Base-by-base conservation (phyloP, 768 basidiomycete species). In the Lentinula detonsa region DNA sequence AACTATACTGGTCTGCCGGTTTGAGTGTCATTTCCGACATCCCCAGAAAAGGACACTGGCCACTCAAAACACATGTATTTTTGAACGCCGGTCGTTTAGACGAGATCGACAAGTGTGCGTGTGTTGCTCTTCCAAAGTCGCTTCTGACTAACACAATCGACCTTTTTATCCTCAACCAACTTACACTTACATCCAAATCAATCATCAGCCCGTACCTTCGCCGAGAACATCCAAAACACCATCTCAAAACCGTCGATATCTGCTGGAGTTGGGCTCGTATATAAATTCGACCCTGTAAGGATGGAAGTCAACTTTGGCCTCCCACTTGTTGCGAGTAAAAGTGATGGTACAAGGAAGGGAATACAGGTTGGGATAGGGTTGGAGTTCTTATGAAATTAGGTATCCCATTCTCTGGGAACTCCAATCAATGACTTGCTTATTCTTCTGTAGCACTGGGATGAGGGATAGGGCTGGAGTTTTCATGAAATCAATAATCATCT, bases 251-350 rank as follows among this genome's bases (percentile, higher is more conserved):
- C 94, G 0, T 90, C 90, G 0, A 74, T 95, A 51, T 90, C 90
- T 2, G 90, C 82, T 0, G 94, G 94, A 6, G 66, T 94, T 11
- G 95, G 94, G 3, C 74, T 97, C 15, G 82, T 95, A 35, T 95
- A 94, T 68, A 79, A 85, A 39, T 87, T 94, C 64, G 88, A 92
- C 62, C 88, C 91, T 4, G 79, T 93, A 18, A 80, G 95, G n/a
- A 79, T 93, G 31, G 95, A 97, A 72, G 77, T 93, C 61, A 96
- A 95, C 71, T 82, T 96, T 63, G 92, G 93, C 6, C 78, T 96
- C 39, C 94, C 94, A 5, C 76, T 97, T 3, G 81, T 87, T 2
- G 82, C 85, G 2, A 83, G 82, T 49, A 81, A 74, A 64, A 79
- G 79, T 55, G 87, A 90, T 63, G 80, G 81, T 5, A 61, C 72